Evolutionary conservation across 148 eudicot genomes (phyloP).

Genomic region (Linanthus parryae): DNA sequence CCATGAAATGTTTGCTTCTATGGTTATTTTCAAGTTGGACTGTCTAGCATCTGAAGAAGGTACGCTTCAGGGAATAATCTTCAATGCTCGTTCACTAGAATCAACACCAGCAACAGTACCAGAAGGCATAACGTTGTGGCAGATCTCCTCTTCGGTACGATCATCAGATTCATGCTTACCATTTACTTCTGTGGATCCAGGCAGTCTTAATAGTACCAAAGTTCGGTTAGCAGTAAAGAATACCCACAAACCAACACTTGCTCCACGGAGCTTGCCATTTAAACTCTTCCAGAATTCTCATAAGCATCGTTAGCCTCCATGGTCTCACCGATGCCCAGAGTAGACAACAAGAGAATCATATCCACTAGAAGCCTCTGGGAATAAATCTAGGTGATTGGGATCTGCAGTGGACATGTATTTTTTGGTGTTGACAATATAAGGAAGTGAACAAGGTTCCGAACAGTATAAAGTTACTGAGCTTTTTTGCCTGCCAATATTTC

Average conservation of each 20-base stretch:
- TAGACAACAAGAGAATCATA: constrained; percentile 32
- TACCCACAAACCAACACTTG: constrained; percentile 61
- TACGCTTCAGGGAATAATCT: too few relatives aligned
- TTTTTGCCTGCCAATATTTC: constrained; percentile 58
- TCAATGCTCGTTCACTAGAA: constrained; percentile 16
- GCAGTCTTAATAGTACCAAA: constrained; percentile 48
- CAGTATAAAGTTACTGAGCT: constrained; percentile 81
- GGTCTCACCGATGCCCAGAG: constrained; percentile 26
- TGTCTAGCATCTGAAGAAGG: constrained; percentile 16
- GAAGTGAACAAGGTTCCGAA: constrained; percentile 83
- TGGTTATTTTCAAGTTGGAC: constrained; percentile 47
- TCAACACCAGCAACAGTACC: constrained; percentile 20
- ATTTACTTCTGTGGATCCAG: constrained; percentile 37
- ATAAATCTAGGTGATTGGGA: constrained; percentile 17
- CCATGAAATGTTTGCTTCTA: constrained; percentile 96
- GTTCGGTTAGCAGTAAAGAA: constrained; percentile 45
- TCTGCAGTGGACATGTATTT: constrained; percentile 25
- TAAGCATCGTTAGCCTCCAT: constrained; percentile 18
- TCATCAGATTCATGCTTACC: constrained; percentile 17
- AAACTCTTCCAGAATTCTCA: constrained; percentile 16
- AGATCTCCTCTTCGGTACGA: constrained; percentile 5
- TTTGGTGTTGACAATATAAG: constrained; percentile 66
- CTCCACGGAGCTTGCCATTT: constrained; percentile 56
- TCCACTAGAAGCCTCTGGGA: constrained; percentile 28
- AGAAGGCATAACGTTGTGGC: not conserved